A percentile compares a stretch with the other conserved stretches of the same genome.
These are phyloP conservation scores for Talaromyces sp. DNA, from an alignment of 2,329 filamentous ascomycete species.

Conservation along the genomic window DNA sequence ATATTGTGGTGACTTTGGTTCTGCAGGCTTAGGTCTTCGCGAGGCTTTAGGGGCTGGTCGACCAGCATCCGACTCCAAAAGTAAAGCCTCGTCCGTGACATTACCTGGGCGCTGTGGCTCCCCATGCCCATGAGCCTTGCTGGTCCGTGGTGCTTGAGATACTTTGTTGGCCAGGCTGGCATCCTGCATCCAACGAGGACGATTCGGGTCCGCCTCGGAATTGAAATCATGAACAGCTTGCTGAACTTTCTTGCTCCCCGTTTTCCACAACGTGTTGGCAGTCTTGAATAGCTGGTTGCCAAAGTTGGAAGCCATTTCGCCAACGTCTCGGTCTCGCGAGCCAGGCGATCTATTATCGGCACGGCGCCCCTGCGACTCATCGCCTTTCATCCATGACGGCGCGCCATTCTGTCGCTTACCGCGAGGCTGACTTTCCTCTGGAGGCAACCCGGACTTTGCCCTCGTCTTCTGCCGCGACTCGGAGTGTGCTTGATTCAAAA, in stretches of 20 bases:
- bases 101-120: conserved; percentile 13
- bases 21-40: conserved; percentile 18
- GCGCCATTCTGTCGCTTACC: conserved; percentile 25
- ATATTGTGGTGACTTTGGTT: conserved; percentile 11
- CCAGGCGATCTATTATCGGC: conserved; percentile 33
- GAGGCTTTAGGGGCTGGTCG: conserved; percentile 22
- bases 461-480: conserved; percentile 68
- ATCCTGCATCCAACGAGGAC: conserved; percentile 95
- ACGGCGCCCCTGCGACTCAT: conserved; percentile 24
- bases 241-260: conserved; percentile 84
- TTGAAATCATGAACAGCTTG: conserved; percentile 86
- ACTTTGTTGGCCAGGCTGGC: conserved; percentile 24
- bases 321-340: conserved; percentile 63
- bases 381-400: conserved; percentile 61
- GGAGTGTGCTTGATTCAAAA: conserved; percentile 84
- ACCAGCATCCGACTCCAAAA: conserved; percentile 27
- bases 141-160: conserved; percentile 7
- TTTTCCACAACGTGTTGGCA: conserved; percentile 92
- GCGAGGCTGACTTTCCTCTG: conserved; percentile 17
- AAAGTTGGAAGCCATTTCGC: conserved; percentile 75
- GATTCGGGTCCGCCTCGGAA: conserved; percentile 64
- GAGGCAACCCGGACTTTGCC: conserved; percentile 15
- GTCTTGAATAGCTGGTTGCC: conserved; percentile 85
- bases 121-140: conserved; percentile 11
- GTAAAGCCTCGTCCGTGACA: conserved; percentile 56